A percentile compares a stretch with the other conserved stretches of the same genome.
These are phyloP conservation scores for Raddia distichophylla DNA, from an alignment of 176 grass and related monocot species.

Conservation along the genomic window DNA sequence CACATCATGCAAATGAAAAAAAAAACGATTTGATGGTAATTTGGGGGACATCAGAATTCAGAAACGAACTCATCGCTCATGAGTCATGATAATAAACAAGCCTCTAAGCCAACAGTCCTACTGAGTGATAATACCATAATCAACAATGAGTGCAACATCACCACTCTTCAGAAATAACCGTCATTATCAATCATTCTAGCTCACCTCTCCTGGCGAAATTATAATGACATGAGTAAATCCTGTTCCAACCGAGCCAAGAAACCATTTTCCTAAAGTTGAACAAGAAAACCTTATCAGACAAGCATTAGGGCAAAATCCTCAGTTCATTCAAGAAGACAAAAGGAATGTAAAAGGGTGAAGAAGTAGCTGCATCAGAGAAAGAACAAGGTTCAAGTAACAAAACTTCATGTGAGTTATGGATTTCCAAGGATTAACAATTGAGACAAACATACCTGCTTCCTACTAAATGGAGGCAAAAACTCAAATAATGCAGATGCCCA, in stretches of 20 bases:
- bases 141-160: not conserved
- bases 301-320: not conserved
- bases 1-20: constrained; percentile 36
- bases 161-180: not conserved
- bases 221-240: constrained; percentile 97
- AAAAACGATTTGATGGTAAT: not conserved
- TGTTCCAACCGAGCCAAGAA: constrained; percentile 89
- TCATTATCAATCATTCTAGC: not conserved
- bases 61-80: constrained; percentile 10
- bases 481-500: constrained; percentile 99
- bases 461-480: constrained; percentile 94
- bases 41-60: not conserved
- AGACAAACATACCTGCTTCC: constrained; percentile 71
- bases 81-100: constrained; percentile 44
- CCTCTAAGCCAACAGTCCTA: not conserved
- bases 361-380: constrained; percentile 70
- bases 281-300: constrained; percentile 12
- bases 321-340: not conserved
- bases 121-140: not conserved
- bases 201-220: constrained; percentile 84
- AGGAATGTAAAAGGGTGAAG: constrained; percentile 48
- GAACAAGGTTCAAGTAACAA: constrained; percentile 27
- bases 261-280: constrained; percentile 81
- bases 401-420: not conserved
- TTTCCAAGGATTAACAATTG: constrained; percentile 17